These are phyloP conservation scores for Byssothecium circinans DNA, from an alignment of 2,329 filamentous ascomycete genomes.

Conservation along the genomic window DNA sequence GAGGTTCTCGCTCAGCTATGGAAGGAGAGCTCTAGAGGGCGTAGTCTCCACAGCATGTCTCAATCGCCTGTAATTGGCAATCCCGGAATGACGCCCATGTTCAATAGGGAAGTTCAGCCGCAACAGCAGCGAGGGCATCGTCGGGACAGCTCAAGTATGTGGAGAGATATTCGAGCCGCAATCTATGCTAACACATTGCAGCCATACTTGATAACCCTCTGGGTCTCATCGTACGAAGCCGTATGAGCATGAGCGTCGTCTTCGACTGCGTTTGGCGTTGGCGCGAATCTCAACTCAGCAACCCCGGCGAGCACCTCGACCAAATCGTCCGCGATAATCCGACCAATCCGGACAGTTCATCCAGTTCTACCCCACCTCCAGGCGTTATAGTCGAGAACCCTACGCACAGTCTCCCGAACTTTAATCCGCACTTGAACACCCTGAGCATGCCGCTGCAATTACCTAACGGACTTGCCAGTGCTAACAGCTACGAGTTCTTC, in stretches of 20 bases:
- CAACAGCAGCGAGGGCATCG: conserved; percentile 24
- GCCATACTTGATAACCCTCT: conserved; percentile 65
- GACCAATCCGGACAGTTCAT: conserved; percentile 76
- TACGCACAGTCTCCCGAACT: conserved; percentile 37
- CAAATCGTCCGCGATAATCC: conserved; percentile 81
- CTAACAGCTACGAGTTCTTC: conserved; percentile 67
- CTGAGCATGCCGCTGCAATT: conserved; percentile 60
- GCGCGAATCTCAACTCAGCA: conserved; percentile 65
- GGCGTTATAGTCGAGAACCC: conserved; percentile 35
- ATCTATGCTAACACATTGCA: conserved; percentile 1
- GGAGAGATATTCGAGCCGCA: background rate
- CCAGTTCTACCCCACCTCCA: conserved; percentile 62
- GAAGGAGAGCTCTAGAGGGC: conserved; percentile 59
- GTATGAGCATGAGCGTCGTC: conserved; percentile 82
- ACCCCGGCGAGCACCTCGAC: conserved; percentile 51
- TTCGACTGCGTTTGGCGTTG: conserved; percentile 86
- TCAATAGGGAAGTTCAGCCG: conserved; percentile 28
- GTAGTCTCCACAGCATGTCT: conserved; percentile 41
- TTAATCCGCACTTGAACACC: conserved; percentile 42
- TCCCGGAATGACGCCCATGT: conserved; percentile 35
- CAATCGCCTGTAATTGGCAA: conserved; percentile 41
- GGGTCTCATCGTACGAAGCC: conserved; percentile 78
- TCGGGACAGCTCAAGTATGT: conserved; percentile 23
- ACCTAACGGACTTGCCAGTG: conserved; percentile 53
- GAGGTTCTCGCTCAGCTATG: conserved; percentile 88